Evolutionary conservation across 257 asterid species (phyloP), one percentile per base, ranked within the genome.

Genomic region (Cinchona pubescens): DNA sequence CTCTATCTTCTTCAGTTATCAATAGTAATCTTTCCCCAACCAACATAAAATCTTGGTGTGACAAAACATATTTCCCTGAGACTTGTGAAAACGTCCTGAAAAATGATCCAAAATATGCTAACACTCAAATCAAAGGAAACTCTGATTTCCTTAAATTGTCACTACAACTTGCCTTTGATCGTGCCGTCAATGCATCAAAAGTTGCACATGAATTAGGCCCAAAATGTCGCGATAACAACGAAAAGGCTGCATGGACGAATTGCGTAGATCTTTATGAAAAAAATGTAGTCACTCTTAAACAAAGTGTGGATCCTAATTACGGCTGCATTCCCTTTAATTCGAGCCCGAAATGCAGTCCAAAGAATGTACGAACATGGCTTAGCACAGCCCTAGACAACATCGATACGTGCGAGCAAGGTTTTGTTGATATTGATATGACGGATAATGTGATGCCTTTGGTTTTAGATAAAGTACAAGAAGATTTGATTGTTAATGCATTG

Each of bases 321-420:
- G 46, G 4, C 30, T 72, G 16, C 46, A 29, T 3, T 42, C 61
- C 95, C 0, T 75, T 79, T 2, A 87, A 86, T 73, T 90, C 93
- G 0, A 49, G 32, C 74, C 34, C 76, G 0, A 80, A 82, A 14
- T 83, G 86, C 69, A 67, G 87, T 0, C 27, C 85, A 0, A 66
- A 40, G 11, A 96, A 94, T 32, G 82, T 80, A 0, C 98, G 88
- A 42, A 86, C 94, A 3, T 93, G 97, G 97, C 80, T 93, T 10
- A 90, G 97, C 82, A 66, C 97, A 0, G 92, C 97, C 3, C 80
- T 93, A 0, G 90, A 96, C 2, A 88, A 90, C 53, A 83, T 90
- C 11, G 94, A 85, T 55, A 88, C 98, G 0, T 93, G 98, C 75
- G 18, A 25, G 11, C 78, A 75, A 27, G 97, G 98, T 74, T 93